Percentiles rank a stretch among this genome's conserved stretches.
phyloP scores from a whole-genome alignment of 768 basidiomycete species.

The Mycena filopes region DNA sequence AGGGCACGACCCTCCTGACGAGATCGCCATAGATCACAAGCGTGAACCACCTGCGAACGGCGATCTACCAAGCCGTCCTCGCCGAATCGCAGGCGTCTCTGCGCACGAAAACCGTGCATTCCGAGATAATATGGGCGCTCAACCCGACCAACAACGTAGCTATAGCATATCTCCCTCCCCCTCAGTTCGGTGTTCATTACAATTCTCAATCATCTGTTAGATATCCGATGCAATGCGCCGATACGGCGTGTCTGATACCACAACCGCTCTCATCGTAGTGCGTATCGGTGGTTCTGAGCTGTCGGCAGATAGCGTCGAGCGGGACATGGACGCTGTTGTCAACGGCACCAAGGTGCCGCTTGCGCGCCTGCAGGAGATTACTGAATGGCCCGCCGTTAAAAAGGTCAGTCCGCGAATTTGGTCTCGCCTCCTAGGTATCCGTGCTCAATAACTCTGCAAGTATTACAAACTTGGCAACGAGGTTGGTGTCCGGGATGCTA shows the following conservation, averaged over 20 bases:
- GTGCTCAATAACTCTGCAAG: conserved; percentile 45
- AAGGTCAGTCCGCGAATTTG: conserved; percentile 69
- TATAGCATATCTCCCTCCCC: neutral
- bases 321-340: conserved; percentile 67
- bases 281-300: conserved; percentile 60
- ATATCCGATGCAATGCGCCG: conserved; percentile 89
- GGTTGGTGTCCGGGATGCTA: conserved; percentile 47
- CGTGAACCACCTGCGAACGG: conserved; percentile 82
- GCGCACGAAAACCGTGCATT: conserved; percentile 89
- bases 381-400: conserved; percentile 79
- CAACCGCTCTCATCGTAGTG: conserved; percentile 76
- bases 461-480: conserved; percentile 78
- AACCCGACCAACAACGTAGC: conserved; percentile 88
- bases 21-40: conserved; percentile 77
- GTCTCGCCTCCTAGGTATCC: neutral
- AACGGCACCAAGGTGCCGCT: conserved; percentile 65
- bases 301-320: conserved; percentile 50
- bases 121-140: conserved; percentile 88
- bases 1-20: neutral
- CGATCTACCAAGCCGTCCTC: conserved; percentile 83
- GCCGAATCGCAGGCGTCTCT: conserved; percentile 68
- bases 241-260: conserved; percentile 82
- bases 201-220: conserved; percentile 48
- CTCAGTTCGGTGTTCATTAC: neutral
- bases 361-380: conserved; percentile 53